phyloP scores from a whole-genome alignment of 2,329 filamentous ascomycete genomes.

The Metarhizium humberi region DNA sequence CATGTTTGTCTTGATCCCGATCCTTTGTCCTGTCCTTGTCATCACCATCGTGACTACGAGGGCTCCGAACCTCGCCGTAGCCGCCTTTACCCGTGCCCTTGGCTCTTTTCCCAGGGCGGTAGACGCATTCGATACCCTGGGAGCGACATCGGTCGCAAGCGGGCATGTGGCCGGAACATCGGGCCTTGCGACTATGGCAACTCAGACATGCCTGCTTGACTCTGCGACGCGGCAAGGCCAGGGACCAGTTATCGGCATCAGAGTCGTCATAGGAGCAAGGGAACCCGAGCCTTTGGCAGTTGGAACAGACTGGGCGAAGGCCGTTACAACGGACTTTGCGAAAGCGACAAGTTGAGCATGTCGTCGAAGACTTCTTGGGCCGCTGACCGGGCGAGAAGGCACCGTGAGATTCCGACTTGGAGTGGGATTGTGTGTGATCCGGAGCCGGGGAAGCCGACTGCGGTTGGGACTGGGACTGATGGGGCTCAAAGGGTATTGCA shows the following conservation, averaged over 20 bases:
- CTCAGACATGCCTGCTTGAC: constrained; percentile 48
- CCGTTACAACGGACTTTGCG: constrained; percentile 52
- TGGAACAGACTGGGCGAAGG: constrained; percentile 42
- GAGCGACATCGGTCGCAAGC: constrained; percentile 40
- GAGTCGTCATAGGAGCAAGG: constrained; percentile 46
- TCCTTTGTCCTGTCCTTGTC: constrained; percentile 8
- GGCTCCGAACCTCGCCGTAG: constrained; percentile 18
- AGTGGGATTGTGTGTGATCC: not conserved
- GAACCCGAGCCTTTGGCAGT: constrained; percentile 49
- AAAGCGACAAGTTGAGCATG: constrained; percentile 44
- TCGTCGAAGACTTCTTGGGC: constrained; percentile 34
- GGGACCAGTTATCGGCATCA: constrained; percentile 29
- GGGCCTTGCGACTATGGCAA: constrained; percentile 49
- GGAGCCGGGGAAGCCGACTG: not conserved
- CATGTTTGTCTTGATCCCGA: constrained; percentile 15
- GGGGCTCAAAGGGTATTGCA: not conserved
- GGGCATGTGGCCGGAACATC: constrained; percentile 48
- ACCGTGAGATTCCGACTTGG: not conserved
- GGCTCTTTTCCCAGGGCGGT: constrained; percentile 37
- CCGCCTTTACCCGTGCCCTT: constrained; percentile 15
- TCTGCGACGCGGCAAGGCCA: constrained; percentile 40
- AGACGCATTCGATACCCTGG: constrained; percentile 47
- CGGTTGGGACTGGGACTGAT: not conserved
- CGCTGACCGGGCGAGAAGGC: constrained; percentile 18
- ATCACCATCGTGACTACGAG: constrained; percentile 25